Evolutionary conservation across 164 flowering plant species (phyloP), one percentile per base, ranked within the genome.

Genomic region (Santalum album): DNA sequence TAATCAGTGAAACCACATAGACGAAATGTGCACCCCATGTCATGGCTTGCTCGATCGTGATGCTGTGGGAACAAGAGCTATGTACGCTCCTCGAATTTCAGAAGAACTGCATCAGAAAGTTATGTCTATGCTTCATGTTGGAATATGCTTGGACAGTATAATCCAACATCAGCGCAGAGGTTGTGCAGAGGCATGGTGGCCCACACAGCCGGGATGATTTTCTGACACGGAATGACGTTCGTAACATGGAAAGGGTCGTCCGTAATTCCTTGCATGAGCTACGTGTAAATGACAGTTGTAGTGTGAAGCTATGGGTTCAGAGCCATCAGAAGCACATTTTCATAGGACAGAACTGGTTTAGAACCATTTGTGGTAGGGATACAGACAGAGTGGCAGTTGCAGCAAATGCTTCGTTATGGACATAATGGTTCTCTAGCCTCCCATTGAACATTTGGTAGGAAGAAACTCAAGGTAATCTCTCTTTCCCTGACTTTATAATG

Each of bases 301-400:
- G 78, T 40, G 55, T 75, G 25, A 63, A 49, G 25, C 57, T 65
- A 57, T 76, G 84, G 84, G 76, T 70, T 25, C 78, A 79, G 35
- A 76, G 79, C 36, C 75, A 77, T 65, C 72, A 65, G 22, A 79
- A 71, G 63, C 57, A 61, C 58, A 72, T 74, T 29, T 69, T 76
- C 58, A 67, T 70, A 70, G 43, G 79, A 68, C 25, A 39, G 3
- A 24, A 64, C 76, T 53, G 60, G 49, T 44, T 48, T 72, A 32
- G 76, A 77, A 39, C 54, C 73, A 22, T 67, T 77, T 64, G 34
- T 75, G 46, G 53, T 80, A 51, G 81, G 81, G 9, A 62, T 80
- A 49, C 84, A 80, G 66, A 72, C 81, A 39, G 81, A 80, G 51
- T 80, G 84, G 84, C 84, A 80, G 73, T 60, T 80, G 62, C 81